phyloP scores from a whole-genome alignment of 106 monocot species.

The Allium fistulosum region DNA sequence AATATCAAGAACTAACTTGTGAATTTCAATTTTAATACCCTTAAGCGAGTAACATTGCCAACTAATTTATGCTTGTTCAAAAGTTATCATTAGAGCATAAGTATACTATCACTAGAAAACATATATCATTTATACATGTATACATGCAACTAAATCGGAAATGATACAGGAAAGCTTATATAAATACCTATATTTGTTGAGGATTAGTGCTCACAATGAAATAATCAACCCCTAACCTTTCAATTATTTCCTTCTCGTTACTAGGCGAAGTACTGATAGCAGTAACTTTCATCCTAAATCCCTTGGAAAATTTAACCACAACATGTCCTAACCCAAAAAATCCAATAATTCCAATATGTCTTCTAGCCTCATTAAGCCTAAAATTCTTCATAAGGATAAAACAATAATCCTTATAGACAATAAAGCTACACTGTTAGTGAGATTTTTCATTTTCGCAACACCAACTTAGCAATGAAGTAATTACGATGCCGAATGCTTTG shows the following conservation, averaged over 20 bases:
- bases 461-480: too few species aligned
- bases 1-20: too few species aligned
- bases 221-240: slow-evolving; percentile 48
- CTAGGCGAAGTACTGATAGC: slow-evolving; percentile 55
- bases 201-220: slow-evolving; percentile 55
- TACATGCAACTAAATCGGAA: too few species aligned
- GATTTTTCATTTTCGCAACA: too few species aligned
- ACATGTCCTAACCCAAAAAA: slow-evolving; percentile 82
- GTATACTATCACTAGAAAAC: too few species aligned
- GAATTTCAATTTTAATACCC: too few species aligned
- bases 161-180: too few species aligned
- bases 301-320: slow-evolving; percentile 73
- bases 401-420: slow-evolving; percentile 70
- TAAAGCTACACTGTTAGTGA: slow-evolving; percentile 39
- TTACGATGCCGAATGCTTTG: too few species aligned
- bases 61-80: too few species aligned
- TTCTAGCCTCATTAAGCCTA: slow-evolving; percentile 47
- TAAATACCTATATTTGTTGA: slow-evolving; percentile 51
- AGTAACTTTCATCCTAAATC: slow-evolving; percentile 75
- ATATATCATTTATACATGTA: too few species aligned
- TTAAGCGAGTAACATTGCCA: too few species aligned
- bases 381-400: slow-evolving; percentile 63
- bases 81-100: too few species aligned
- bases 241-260: slow-evolving; percentile 59
- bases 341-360: slow-evolving; percentile 68